These are phyloP conservation scores for Avena insularis DNA, from an alignment of 176 grass and related monocot species.

Conservation along the genomic window DNA sequence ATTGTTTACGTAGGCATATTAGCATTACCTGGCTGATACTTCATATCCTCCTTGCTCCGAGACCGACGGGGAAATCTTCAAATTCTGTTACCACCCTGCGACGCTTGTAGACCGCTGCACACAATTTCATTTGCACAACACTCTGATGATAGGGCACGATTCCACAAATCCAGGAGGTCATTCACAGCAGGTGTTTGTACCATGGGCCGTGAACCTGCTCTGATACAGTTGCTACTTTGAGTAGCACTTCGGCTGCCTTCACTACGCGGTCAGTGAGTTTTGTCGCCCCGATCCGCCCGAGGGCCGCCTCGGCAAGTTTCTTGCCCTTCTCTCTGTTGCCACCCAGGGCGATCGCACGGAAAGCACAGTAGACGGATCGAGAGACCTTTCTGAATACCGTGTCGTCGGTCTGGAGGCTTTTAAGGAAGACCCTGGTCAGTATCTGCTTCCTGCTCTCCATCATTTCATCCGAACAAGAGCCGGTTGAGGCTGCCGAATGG, in stretches of 20 bases:
- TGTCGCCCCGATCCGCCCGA: conserved; percentile 60
- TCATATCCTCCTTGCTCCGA: neutral
- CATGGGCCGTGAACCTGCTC: conserved; percentile 77
- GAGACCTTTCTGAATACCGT: conserved; percentile 72
- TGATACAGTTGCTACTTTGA: conserved; percentile 56
- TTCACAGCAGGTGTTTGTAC: conserved; percentile 64
- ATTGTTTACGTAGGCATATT: neutral
- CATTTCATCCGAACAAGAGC: conserved; percentile 39
- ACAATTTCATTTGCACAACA: neutral
- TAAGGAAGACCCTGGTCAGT: conserved; percentile 75
- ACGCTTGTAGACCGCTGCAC: neutral
- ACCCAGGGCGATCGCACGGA: conserved; percentile 60
- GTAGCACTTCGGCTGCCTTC: conserved; percentile 52
- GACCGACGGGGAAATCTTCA: neutral
- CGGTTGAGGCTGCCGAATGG: conserved; percentile 26
- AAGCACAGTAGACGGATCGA: conserved; percentile 66
- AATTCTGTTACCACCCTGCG: neutral
- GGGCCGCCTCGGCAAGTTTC: conserved; percentile 59
- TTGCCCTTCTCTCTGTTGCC: conserved; percentile 63
- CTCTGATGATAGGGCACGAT: neutral
- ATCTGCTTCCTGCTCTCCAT: conserved; percentile 65
- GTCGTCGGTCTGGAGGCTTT: conserved; percentile 76
- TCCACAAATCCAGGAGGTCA: conserved; percentile 28
- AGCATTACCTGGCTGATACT: neutral
- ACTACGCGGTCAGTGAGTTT: conserved; percentile 53